Conservation (phyloP, 768 basidiomycete genomes). For the Dictyophora rubrovolvata region DNA sequence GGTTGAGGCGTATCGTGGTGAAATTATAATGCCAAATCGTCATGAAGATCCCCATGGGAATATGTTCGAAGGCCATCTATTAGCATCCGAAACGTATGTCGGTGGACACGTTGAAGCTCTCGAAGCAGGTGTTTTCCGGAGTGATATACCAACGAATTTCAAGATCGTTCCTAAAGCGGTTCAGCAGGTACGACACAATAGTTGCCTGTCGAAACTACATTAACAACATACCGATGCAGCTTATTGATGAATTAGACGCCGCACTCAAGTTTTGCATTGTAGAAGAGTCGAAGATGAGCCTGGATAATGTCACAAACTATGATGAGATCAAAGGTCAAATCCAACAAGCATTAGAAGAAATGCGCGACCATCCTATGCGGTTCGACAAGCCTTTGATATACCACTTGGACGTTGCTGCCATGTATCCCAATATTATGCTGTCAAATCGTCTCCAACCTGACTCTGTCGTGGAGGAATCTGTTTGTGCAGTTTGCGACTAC, state of each 20-base stretch:
- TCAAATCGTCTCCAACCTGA: constrained; percentile 98
- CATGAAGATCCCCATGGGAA: constrained; percentile 88
- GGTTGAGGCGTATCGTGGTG: constrained; percentile 91
- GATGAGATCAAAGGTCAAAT: constrained; percentile 83
- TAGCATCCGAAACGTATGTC: constrained; percentile 96
- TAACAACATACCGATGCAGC: constrained; percentile 30
- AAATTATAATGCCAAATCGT: constrained; percentile 95
- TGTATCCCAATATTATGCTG: constrained; percentile 99
- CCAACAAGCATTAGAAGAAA: constrained; percentile 63
- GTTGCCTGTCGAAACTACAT: neutral
- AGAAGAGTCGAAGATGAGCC: constrained; percentile 68
- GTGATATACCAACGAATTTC: constrained; percentile 91
- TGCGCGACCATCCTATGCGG: constrained; percentile 87
- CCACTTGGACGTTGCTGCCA: constrained; percentile 96
- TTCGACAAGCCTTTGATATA: constrained; percentile 92
- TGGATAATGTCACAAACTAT: constrained; percentile 89
- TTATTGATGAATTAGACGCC: constrained; percentile 89
- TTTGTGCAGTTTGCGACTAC: constrained; percentile 96
- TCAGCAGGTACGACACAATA: constrained; percentile 49
- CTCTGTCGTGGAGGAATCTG: constrained; percentile 92
- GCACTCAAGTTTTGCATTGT: constrained; percentile 83
- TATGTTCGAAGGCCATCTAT: constrained; percentile 93
- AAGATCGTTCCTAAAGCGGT: constrained; percentile 84
- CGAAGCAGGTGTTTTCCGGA: constrained; percentile 96
- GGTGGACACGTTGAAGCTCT: constrained; percentile 98